Evolutionary conservation across 78 protist species (phyloP).

Genomic region (Bigelowiella natans): DNA sequence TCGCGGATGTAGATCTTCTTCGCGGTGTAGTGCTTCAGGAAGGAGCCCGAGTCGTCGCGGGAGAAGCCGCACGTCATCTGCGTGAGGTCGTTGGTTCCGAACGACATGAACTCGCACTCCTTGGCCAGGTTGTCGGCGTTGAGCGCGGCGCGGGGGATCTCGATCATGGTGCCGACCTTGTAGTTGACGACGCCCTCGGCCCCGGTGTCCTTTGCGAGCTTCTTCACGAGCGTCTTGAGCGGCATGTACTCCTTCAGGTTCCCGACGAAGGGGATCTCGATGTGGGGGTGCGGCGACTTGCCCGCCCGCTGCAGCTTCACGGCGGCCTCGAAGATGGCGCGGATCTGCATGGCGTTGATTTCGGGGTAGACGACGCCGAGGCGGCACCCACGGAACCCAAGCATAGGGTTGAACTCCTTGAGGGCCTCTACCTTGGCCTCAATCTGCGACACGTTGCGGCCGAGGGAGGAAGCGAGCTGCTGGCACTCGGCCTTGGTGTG

Average conservation of each 20-base stretch:
- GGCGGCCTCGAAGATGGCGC: not conserved
- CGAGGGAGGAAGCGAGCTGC: slow-evolving; percentile 19
- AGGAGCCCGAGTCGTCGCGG: slow-evolving; percentile 57
- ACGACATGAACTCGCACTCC: not conserved
- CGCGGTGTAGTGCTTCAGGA: slow-evolving; percentile 45
- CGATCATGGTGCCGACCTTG: slow-evolving; percentile 11
- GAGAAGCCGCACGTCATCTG: slow-evolving; percentile 67
- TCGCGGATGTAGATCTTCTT: slow-evolving; percentile 35
- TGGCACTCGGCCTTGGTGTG: slow-evolving; percentile 11
- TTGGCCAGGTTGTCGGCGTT: not conserved
- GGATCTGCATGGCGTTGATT: slow-evolving; percentile 30
- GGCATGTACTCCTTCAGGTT: not conserved
- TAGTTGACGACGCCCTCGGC: not conserved
- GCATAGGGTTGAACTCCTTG: slow-evolving; percentile 72
- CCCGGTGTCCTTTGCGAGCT: not conserved
- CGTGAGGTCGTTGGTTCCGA: slow-evolving; percentile 68
- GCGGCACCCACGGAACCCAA: slow-evolving; percentile 70
- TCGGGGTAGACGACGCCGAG: slow-evolving; percentile 64
- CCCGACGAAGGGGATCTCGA: not conserved
- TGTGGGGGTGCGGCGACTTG: not conserved
- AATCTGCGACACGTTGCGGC: not conserved
- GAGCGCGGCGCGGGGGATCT: slow-evolving; percentile 1
- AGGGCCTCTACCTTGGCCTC: not conserved
- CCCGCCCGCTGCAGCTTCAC: not conserved
- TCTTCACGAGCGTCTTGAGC: not conserved